Conservation (phyloP, 495 filamentous ascomycete genomes). For the Alectoria sarmentosa region DNA sequence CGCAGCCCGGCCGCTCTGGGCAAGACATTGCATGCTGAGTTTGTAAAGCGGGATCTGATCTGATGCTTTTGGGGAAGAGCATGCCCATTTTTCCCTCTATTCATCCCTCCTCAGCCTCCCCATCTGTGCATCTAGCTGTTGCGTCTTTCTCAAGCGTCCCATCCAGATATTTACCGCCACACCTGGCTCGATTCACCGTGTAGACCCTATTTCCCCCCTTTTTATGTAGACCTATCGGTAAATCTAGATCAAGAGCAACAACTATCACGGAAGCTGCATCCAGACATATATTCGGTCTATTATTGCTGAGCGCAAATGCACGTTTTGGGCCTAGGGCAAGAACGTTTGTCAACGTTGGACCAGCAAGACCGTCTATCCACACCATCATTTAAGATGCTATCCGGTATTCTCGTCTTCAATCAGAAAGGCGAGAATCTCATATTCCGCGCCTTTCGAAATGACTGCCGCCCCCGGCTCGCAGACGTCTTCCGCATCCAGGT, state of each 20-base stretch:
- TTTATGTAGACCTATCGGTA: neutral
- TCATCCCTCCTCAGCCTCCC: neutral
- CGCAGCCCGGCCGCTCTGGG: slow-evolving; percentile 85
- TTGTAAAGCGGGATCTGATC: slow-evolving; percentile 91
- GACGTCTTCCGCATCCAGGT: slow-evolving; percentile 99
- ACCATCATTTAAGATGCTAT: slow-evolving; percentile 57
- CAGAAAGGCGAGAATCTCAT: slow-evolving; percentile 99
- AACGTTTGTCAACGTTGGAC: neutral
- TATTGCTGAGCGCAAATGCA: neutral
- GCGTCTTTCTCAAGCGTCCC: neutral
- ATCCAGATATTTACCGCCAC: neutral
- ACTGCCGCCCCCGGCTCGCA: slow-evolving; percentile 92
- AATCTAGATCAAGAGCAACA: too few relatives aligned
- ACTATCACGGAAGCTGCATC: neutral
- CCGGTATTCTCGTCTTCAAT: slow-evolving; percentile 96
- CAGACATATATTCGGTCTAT: neutral
- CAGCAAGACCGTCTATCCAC: neutral
- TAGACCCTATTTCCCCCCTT: neutral
- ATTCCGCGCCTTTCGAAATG: slow-evolving; percentile 95
- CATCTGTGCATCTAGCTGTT: neutral
- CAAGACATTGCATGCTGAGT: slow-evolving; percentile 88
- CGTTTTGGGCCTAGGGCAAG: neutral
- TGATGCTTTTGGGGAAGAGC: slow-evolving; percentile 39
- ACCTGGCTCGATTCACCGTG: neutral
- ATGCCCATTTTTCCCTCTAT: slow-evolving; percentile 2